Conservation (phyloP, 2,329 filamentous ascomycete species). For the Aspergillus versicolor region DNA sequence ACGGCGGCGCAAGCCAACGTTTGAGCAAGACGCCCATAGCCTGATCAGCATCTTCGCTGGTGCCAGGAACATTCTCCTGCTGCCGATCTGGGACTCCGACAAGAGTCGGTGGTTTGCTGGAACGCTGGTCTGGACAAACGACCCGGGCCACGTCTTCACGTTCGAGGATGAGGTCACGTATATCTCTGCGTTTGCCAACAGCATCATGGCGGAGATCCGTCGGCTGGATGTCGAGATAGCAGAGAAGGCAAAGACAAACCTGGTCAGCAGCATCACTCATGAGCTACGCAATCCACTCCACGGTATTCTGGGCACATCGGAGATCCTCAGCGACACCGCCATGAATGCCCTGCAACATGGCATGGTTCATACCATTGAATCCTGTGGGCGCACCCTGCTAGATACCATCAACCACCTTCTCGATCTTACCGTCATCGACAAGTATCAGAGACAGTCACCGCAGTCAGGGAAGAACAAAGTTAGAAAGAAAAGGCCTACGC, state of each 20-base stretch:
- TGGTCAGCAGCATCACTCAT: constrained; percentile 53
- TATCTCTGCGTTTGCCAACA: constrained; percentile 34
- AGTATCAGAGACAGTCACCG: too few species aligned
- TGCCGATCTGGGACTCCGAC: constrained; percentile 33
- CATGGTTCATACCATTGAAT: constrained; percentile 48
- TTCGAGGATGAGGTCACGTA: constrained; percentile 30
- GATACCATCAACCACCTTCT: constrained; percentile 39
- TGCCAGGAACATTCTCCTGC: constrained; percentile 26
- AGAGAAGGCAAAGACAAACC: constrained; percentile 51
- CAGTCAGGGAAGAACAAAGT: too few species aligned
- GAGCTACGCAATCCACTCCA: constrained; percentile 50
- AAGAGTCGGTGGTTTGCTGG: constrained; percentile 32
- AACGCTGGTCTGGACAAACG: constrained; percentile 25
- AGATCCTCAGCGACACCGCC: constrained; percentile 47
- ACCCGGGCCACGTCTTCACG: constrained; percentile 19
- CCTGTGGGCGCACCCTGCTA: constrained; percentile 51
- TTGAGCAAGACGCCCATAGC: not conserved
- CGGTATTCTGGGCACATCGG: constrained; percentile 46
- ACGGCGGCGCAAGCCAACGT: not conserved
- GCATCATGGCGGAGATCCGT: constrained; percentile 38
- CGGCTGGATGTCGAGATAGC: constrained; percentile 32
- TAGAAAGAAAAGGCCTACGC: too few species aligned
- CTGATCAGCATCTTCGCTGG: constrained; percentile 17
- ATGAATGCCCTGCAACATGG: constrained; percentile 38
- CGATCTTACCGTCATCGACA: not conserved